Evolutionary conservation across 2,329 filamentous ascomycete species (phyloP).

Genomic region (Diaporthe longicolla): DNA sequence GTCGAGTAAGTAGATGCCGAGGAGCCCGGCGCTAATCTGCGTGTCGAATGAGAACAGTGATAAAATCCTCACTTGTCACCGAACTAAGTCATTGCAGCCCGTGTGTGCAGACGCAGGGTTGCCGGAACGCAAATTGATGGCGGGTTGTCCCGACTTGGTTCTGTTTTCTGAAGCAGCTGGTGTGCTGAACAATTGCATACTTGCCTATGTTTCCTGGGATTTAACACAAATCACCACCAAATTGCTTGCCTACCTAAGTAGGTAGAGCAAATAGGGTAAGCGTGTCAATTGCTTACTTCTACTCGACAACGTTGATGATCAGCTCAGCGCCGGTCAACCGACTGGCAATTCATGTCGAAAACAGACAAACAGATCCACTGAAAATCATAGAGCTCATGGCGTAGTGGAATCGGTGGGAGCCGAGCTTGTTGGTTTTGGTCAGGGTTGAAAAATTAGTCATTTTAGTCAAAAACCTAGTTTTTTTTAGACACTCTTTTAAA

Average conservation of each 20-base stretch:
- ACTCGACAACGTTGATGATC: neutral
- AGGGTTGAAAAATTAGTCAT: too few species aligned
- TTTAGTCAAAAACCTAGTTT: too few species aligned
- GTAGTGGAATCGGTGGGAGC: neutral
- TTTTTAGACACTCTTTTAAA: too few species aligned
- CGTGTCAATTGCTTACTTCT: neutral
- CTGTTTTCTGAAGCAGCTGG: neutral
- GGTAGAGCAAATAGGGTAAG: neutral
- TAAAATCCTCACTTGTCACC: neutral
- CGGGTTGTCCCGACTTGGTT: too few species aligned
- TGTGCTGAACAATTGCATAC: neutral
- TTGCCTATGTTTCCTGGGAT: neutral
- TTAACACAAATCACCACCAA: neutral
- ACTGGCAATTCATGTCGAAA: neutral
- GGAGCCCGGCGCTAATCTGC: neutral
- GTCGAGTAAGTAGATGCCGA: conserved; percentile 1
- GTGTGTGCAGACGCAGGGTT: neutral
- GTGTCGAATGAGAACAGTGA: neutral
- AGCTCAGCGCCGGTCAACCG: neutral
- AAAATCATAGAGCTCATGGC: too few species aligned
- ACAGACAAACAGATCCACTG: too few species aligned
- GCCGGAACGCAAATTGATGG: neutral
- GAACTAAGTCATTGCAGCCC: neutral
- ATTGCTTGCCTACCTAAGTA: too few species aligned
- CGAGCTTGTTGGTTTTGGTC: too few species aligned